phyloP scores from a whole-genome alignment of 805 yeast genomes.

The Allodekkera sacchari region DNA sequence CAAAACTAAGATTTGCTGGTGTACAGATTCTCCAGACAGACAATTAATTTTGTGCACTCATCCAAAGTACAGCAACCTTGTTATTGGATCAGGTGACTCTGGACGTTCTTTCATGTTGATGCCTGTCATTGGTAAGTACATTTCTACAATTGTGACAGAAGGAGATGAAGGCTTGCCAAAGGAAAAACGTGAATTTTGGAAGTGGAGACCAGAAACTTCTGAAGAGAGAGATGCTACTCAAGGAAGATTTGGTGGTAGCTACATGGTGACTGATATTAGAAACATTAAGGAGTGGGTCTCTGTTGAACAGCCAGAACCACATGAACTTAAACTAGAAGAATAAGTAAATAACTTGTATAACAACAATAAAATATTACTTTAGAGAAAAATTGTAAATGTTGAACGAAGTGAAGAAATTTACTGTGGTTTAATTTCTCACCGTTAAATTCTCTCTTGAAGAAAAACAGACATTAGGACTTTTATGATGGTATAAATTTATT shows the following conservation, averaged over 20 bases:
- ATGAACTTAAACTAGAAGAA: too few relatives aligned
- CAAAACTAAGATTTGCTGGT: constrained; percentile 30
- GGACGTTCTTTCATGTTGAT: constrained; percentile 40
- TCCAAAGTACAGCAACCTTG: constrained; percentile 25
- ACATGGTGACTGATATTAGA: constrained; percentile 12
- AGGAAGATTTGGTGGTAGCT: constrained; percentile 14
- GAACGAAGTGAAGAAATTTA: too few relatives aligned
- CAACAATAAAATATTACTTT: too few relatives aligned
- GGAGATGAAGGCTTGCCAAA: constrained; percentile 23
- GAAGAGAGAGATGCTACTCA: constrained; percentile 25
- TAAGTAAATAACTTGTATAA: too few relatives aligned
- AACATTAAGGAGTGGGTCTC: constrained; percentile 11
- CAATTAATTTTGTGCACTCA: constrained; percentile 33
- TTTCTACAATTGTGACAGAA: constrained; percentile 21
- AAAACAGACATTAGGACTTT: too few relatives aligned
- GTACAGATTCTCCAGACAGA: constrained; percentile 33
- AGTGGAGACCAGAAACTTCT: constrained; percentile 28
- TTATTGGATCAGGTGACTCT: constrained; percentile 40
- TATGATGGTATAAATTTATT: too few relatives aligned
- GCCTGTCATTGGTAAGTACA: constrained; percentile 39
- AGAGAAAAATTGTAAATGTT: too few relatives aligned
- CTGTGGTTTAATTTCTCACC: too few relatives aligned
- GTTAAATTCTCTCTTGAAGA: too few relatives aligned
- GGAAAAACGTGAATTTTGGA: constrained; percentile 21
- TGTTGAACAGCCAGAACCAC: too few relatives aligned